Percentiles rank a stretch among this genome's conserved stretches.
Conservation (phyloP, 306 rosid species). For the Lathyrus oleraceus region DNA sequence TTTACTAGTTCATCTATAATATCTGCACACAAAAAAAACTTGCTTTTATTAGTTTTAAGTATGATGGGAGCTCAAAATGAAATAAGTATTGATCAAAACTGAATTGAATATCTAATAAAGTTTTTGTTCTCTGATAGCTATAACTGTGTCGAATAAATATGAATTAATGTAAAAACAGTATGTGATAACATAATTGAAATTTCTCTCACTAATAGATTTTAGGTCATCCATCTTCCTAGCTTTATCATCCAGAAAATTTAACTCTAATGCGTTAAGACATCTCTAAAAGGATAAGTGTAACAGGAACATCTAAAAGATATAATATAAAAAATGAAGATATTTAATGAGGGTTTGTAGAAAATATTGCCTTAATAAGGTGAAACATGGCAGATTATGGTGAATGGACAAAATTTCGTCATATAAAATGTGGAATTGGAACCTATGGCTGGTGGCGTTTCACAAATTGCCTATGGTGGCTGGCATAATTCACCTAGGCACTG, state of each 20-base stretch:
- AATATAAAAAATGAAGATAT: conserved; percentile 18
- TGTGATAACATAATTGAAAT: not conserved
- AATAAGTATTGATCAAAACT: not conserved
- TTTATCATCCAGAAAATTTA: conserved; percentile 12
- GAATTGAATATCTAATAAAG: conserved; percentile 20
- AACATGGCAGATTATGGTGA: not conserved
- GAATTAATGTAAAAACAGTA: conserved; percentile 19
- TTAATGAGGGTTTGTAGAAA: conserved; percentile 3
- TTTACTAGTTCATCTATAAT: conserved; percentile 68
- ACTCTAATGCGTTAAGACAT: not conserved
- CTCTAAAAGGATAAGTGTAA: not conserved
- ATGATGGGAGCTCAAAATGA: not conserved
- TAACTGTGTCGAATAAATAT: not conserved
- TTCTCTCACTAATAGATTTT: conserved; percentile 5
- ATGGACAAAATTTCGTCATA: not conserved
- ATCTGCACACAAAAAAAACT: conserved; percentile 57
- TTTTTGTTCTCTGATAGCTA: conserved; percentile 11
- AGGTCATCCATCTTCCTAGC: not conserved
- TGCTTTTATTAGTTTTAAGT: conserved; percentile 6
- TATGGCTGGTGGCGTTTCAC: not conserved
- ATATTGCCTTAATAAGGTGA: not conserved
- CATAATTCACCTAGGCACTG: not conserved
- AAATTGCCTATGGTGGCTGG: not conserved
- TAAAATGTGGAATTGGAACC: not conserved
- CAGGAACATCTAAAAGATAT: not conserved